phyloP scores from a whole-genome alignment of 169 alveolate species.

The Cryptosporidium muris region DNA sequence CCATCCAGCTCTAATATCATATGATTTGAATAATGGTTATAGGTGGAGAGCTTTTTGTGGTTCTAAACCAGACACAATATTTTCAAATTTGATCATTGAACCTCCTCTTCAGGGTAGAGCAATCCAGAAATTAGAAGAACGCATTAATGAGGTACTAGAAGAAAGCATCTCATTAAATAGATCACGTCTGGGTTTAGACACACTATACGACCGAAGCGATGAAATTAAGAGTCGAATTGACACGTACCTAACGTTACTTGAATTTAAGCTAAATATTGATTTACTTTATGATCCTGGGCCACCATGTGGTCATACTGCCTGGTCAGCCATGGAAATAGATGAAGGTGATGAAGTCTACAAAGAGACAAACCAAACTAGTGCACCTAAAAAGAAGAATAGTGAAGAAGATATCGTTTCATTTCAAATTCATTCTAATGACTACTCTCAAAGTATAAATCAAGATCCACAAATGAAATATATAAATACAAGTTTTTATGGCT shows the following conservation, averaged over 20 bases:
- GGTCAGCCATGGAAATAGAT: slow-evolving; percentile 75
- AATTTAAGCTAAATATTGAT: slow-evolving; percentile 75
- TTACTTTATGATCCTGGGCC: slow-evolving; percentile 80
- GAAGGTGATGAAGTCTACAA: slow-evolving; percentile 32
- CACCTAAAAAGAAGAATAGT: slow-evolving; percentile 25
- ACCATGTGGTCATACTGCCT: slow-evolving; percentile 77
- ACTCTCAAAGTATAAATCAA: slow-evolving; percentile 14
- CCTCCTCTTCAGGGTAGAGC: slow-evolving; percentile 71
- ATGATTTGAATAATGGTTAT: slow-evolving; percentile 79
- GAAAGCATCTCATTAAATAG: slow-evolving; percentile 44
- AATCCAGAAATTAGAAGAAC: slow-evolving; percentile 43
- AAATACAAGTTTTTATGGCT: slow-evolving; percentile 36
- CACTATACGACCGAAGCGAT: slow-evolving; percentile 55
- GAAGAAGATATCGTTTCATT: slow-evolving; percentile 36
- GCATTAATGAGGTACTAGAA: slow-evolving; percentile 29
- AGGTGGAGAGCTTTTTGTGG: slow-evolving; percentile 84
- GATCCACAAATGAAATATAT: slow-evolving; percentile 58
- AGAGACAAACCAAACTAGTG: not conserved
- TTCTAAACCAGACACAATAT: slow-evolving; percentile 52
- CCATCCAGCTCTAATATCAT: slow-evolving; percentile 85
- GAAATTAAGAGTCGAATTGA: slow-evolving; percentile 74
- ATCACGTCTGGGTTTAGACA: slow-evolving; percentile 33
- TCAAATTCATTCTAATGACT: not conserved
- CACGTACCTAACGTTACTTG: slow-evolving; percentile 75
- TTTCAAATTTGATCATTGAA: slow-evolving; percentile 45